phyloP scores from a whole-genome alignment of 495 filamentous ascomycete genomes.

The Aspergillus carlsbadensis region DNA sequence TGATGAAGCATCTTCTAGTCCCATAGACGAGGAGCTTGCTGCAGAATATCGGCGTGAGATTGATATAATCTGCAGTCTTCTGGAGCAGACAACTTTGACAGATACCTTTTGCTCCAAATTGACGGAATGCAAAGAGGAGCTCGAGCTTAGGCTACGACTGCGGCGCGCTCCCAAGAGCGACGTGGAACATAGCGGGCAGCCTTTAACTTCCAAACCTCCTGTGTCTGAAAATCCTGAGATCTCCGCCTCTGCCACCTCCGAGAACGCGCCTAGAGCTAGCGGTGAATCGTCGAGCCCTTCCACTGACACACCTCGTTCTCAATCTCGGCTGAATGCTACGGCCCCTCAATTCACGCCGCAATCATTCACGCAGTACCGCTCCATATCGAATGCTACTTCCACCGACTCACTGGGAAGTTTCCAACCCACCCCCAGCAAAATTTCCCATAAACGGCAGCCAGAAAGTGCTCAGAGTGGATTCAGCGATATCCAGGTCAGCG shows the following conservation, averaged over 20 bases:
- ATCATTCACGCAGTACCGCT: background rate
- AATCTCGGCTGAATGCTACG: slow-evolving; percentile 11
- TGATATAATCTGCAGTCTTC: slow-evolving; percentile 17
- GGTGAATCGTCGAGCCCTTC: background rate
- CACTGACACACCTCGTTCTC: background rate
- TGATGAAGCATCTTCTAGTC: background rate
- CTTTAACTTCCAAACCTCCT: background rate
- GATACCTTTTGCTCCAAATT: slow-evolving; percentile 7
- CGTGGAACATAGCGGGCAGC: background rate
- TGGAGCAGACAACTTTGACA: slow-evolving; percentile 12
- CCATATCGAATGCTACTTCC: background rate
- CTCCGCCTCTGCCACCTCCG: background rate
- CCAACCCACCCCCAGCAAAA: background rate
- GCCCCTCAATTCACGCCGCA: slow-evolving; percentile 16
- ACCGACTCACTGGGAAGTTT: background rate
- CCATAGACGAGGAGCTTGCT: background rate
- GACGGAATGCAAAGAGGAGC: slow-evolving; percentile 14
- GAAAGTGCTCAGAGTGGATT: background rate
- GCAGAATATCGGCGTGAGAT: slow-evolving; percentile 10
- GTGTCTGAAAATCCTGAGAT: background rate
- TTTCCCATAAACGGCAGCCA: background rate
- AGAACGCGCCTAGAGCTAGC: background rate
- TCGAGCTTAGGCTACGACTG: slow-evolving; percentile 4
- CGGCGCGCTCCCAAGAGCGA: background rate
- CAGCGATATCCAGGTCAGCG: background rate